Evolutionary conservation across 1,139 yeast species (phyloP), one percentile per base, ranked within the genome.

Genomic region (Yamadazyma spencermartinsiae): DNA sequence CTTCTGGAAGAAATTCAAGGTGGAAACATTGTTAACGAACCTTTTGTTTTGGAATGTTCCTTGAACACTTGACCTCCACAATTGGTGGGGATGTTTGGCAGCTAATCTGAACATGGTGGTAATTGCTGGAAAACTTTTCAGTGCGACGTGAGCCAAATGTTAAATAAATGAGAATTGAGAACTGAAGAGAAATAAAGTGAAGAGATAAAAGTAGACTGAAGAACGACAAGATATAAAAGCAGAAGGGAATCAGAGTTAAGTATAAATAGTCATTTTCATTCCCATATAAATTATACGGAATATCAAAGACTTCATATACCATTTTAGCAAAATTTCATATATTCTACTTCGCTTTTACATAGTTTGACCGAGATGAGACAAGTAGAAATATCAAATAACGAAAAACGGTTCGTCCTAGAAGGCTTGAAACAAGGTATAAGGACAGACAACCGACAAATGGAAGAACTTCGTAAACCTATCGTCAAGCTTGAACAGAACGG

Each of bases 401-500:
- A 88, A 60, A 65, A 72, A 35, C 65, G 68, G 33, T 87, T 82
- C 55, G 67, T 86, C 9, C 61, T 80, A 15, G 81, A 79, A 38
- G 75, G 86, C 1, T 68, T 90, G 37, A 77, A 79, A 44, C 74
- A 76, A 37, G 80, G 82, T 2, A 55, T 76, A 27, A 74, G 98
- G 36, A 52, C 78, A 8, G 96, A 87, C 54, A 86, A 87, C 2
- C 76, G 98, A 31, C 55, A 62, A 31, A 68, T 86, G 30, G 75
- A 77, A 36, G 79, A 84, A 46, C 71, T 80, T 56, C 73, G 98
- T 44, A 70, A 71, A 13, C 80, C 89, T 1, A 66, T 74, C 7
- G 79, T 92, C 31, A 57, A 60, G 21, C 71, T 90, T 37, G 87
- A 94, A 8, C 84, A 82, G 43, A 84, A 78, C 53, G 98, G 98